phyloP scores from a whole-genome alignment of 306 rosid species.

The Cucurbita maxima region DNA sequence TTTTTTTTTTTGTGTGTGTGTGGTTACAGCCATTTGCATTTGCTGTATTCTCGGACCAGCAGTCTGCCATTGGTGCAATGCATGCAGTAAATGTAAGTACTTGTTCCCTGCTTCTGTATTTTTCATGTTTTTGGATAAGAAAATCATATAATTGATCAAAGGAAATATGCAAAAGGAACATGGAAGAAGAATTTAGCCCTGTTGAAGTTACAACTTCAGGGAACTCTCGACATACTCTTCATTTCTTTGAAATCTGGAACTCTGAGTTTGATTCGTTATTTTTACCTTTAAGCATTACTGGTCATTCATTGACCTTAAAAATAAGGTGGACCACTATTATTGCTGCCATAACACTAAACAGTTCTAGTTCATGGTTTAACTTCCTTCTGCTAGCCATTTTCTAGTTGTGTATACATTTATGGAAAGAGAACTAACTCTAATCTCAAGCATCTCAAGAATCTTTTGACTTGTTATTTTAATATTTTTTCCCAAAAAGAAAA shows the following conservation, averaged over 20 bases:
- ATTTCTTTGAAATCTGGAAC: background rate
- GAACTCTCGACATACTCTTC: background rate
- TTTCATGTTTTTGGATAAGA: background rate
- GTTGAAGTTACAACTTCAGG: background rate
- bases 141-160: background rate
- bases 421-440: no score
- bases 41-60: constrained; percentile 77
- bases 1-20: background rate
- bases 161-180: background rate
- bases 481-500: no score
- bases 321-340: no score
- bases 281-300: background rate
- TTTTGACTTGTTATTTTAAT: no score
- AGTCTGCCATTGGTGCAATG: constrained; percentile 65
- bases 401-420: no score
- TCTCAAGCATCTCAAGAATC: no score
- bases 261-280: background rate
- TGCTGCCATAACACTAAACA: no score
- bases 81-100: constrained; percentile 69
- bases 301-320: no score
- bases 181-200: background rate
- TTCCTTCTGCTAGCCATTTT: no score
- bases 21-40: constrained; percentile 75
- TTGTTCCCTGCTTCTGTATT: background rate
- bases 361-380: no score